A percentile compares a stretch with the other conserved stretches of the same genome.
Conservation (phyloP, 495 filamentous ascomycete species). For the Podospora australis region DNA sequence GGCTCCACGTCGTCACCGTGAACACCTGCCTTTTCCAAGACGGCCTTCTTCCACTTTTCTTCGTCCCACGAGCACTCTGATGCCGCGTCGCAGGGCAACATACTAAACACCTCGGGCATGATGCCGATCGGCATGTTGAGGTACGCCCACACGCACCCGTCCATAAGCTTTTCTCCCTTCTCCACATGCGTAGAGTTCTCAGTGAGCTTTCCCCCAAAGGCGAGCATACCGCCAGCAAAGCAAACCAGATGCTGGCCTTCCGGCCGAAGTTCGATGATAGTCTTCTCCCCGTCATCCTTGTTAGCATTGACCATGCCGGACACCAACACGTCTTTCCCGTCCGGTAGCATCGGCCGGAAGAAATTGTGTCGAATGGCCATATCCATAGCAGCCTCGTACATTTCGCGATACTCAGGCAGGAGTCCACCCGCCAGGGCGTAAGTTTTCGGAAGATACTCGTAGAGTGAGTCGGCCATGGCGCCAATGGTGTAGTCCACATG, state of each 20-base stretch:
- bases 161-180: constrained; percentile 64
- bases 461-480: constrained; percentile 70
- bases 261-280: constrained; percentile 38
- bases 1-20: constrained; percentile 8
- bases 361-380: constrained; percentile 59
- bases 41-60: constrained; percentile 40
- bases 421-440: constrained; percentile 64
- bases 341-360: constrained; percentile 55
- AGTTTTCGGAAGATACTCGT: constrained; percentile 79
- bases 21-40: constrained; percentile 8
- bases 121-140: constrained; percentile 64
- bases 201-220: constrained; percentile 67
- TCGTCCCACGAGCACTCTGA: constrained; percentile 65
- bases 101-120: constrained; percentile 69
- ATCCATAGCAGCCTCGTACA: constrained; percentile 67
- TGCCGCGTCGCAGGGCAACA: constrained; percentile 54
- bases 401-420: constrained; percentile 61
- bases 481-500: constrained; percentile 58
- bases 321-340: constrained; percentile 38
- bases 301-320: constrained; percentile 50
- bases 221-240: constrained; percentile 81
- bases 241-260: constrained; percentile 46
- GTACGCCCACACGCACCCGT: constrained; percentile 85
- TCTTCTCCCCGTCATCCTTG: constrained; percentile 60
- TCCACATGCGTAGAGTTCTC: constrained; percentile 59